Evolutionary conservation across 257 asterid genomes (phyloP).

Genomic region (Forsythia viridissima): DNA sequence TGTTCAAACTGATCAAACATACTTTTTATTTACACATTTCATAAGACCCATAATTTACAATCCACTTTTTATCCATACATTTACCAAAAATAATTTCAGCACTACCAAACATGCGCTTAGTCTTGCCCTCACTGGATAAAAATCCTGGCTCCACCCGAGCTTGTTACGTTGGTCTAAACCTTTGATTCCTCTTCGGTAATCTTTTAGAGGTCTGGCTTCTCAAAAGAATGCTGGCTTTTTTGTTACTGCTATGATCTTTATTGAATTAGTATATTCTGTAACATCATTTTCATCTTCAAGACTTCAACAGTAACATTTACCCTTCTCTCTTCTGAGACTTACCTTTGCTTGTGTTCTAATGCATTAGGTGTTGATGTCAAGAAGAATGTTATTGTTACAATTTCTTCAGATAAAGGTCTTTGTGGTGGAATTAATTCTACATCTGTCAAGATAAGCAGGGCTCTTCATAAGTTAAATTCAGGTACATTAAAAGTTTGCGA

Average conservation of each 20-base stretch:
- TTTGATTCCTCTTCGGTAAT: neutral
- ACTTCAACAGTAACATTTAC: neutral
- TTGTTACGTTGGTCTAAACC: too few relatives aligned
- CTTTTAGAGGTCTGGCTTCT: neutral
- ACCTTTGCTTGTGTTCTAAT: constrained; percentile 7
- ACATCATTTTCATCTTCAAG: neutral
- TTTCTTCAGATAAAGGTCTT: constrained; percentile 62
- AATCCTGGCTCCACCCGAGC: too few relatives aligned
- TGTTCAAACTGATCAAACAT: too few relatives aligned
- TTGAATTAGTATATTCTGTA: neutral
- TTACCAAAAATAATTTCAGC: too few relatives aligned
- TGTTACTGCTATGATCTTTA: neutral
- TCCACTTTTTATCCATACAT: too few relatives aligned
- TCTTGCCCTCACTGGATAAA: too few relatives aligned
- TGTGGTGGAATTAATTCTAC: constrained; percentile 65
- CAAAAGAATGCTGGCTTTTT: neutral
- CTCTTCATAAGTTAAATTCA: constrained; percentile 49
- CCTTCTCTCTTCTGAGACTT: neutral
- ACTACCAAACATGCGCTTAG: too few relatives aligned
- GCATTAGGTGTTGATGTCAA: constrained; percentile 48
- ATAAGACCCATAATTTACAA: too few relatives aligned
- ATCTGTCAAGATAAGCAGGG: constrained; percentile 53
- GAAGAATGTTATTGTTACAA: constrained; percentile 42
- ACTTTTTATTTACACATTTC: too few relatives aligned
- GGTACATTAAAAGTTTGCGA: constrained; percentile 39